These are phyloP conservation scores for Chlamydomonas reinhardtii DNA, from an alignment of 163 green algal genomes.

Conservation along the genomic window DNA sequence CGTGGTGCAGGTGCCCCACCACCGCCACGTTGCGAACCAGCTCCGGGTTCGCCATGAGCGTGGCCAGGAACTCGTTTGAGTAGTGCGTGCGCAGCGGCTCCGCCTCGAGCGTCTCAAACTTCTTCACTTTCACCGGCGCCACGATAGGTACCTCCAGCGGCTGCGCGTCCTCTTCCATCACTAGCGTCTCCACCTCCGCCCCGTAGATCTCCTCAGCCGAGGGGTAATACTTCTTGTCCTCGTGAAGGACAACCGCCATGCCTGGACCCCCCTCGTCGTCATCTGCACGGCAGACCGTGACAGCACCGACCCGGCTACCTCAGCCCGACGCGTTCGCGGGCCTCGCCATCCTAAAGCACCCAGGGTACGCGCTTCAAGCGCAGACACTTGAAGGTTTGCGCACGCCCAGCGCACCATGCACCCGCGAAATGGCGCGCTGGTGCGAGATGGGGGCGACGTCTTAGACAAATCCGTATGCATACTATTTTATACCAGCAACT, in stretches of 20 bases:
- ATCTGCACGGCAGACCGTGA: slow-evolving; percentile 12
- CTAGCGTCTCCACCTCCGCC: slow-evolving; percentile 93
- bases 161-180: slow-evolving; percentile 99
- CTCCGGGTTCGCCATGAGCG: slow-evolving; percentile 85
- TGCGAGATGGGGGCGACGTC: not conserved
- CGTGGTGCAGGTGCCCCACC: slow-evolving; percentile 96
- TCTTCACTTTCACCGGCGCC: slow-evolving; percentile 87
- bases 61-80: slow-evolving; percentile 89
- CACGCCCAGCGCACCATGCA: no score
- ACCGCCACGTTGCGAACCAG: slow-evolving; percentile 95
- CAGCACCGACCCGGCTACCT: no score
- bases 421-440: no score
- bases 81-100: slow-evolving; percentile 69
- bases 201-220: slow-evolving; percentile 96
- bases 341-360: not conserved
- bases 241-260: slow-evolving; percentile 91
- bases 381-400: no score
- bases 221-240: slow-evolving; percentile 99
- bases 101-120: slow-evolving; percentile 81
- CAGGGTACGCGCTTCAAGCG: not conserved
- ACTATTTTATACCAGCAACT: not conserved
- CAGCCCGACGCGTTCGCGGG: slow-evolving; percentile 41
- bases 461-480: not conserved
- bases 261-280: slow-evolving; percentile 69
- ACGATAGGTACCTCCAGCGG: slow-evolving; percentile 95